Evolutionary conservation across 1,284 basidiomycete species (phyloP).

Genomic region (Ustilago loliicola): DNA sequence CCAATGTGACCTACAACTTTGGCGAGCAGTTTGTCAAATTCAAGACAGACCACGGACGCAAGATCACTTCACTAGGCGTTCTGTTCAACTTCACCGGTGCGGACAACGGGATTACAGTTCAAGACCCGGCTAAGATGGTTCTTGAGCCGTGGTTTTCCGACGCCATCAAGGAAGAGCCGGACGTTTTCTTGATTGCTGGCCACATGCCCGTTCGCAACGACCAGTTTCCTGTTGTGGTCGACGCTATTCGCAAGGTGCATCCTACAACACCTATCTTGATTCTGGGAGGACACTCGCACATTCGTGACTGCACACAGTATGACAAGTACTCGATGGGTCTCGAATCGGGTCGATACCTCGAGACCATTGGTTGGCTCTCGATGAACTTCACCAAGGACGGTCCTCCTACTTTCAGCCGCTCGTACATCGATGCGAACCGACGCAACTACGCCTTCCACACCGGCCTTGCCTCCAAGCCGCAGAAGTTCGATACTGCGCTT

Average conservation of each 20-base stretch:
- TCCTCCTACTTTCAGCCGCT: slow-evolving; percentile 69
- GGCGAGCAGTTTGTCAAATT: slow-evolving; percentile 59
- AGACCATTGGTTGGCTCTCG: slow-evolving; percentile 53
- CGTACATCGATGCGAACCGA: slow-evolving; percentile 73
- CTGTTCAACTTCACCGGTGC: slow-evolving; percentile 63
- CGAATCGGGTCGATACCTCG: slow-evolving; percentile 64
- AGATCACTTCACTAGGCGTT: slow-evolving; percentile 54
- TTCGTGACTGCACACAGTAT: slow-evolving; percentile 63
- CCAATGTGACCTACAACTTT: slow-evolving; percentile 48
- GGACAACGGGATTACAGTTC: slow-evolving; percentile 59
- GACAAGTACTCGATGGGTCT: slow-evolving; percentile 60
- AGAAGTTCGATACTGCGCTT: slow-evolving; percentile 54
- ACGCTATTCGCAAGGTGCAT: slow-evolving; percentile 61
- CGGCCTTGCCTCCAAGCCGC: slow-evolving; percentile 35
- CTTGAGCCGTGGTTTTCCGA: slow-evolving; percentile 64
- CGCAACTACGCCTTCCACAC: slow-evolving; percentile 67
- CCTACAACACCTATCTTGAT: slow-evolving; percentile 61
- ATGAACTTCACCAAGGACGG: slow-evolving; percentile 47
- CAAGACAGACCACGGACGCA: slow-evolving; percentile 40
- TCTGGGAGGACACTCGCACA: slow-evolving; percentile 66
- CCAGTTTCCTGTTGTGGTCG: slow-evolving; percentile 56
- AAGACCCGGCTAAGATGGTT: slow-evolving; percentile 60
- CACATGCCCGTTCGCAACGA: slow-evolving; percentile 67
- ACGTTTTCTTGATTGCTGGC: slow-evolving; percentile 65
- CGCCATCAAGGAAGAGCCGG: slow-evolving; percentile 52